Evolutionary conservation across 208 protist genomes (phyloP), one percentile per base, ranked within the genome.

Genomic region (Vickermania spadyakhi): DNA sequence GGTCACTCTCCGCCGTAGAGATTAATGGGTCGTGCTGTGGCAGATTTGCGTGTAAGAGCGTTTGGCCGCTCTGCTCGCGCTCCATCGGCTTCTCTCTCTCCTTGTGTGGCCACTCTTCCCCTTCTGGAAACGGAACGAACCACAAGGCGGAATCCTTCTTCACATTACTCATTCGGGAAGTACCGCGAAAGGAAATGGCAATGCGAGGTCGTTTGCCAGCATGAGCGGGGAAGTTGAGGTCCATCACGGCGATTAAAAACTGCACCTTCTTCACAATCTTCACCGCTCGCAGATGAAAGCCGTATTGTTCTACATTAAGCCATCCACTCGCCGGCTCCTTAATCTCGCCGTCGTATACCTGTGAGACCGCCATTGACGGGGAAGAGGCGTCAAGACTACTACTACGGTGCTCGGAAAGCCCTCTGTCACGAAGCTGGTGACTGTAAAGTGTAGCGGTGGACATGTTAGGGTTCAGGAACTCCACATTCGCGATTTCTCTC

Each of bases 111-210:
- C 7, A 7, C 11, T 45, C 36, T 18, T 45, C 36, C 11, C 36
- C 36, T 45, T 45, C 36, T 18, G 36, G 18, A 45, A 45, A 45
- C 11, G 11, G 36, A 7, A 45, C 36, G 36, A 45, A 45, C 36
- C 36, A 45, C 11, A n/a, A 45, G 11, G 83, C 82, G 56, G 86
- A 60, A 60, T 96, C 86, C 52, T 92, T 72, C 67, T 72, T 72
- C 18, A 81, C 84, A 62, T 96, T 94, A 53, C 61, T 81, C 62
- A 86, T 61, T 66, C 84, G 94, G 1, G 65, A 69, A 23, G 91
- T 96, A 4, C 91, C 91, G 23, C 91, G 83, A 64, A 96, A 95
- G 52, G 77, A 73, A 56, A 96, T 79, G 62, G 93, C 76, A 49
- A 96, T 68, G 53, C 87, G 80, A 28, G 82, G 79, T 4, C 75